phyloP scores from a whole-genome alignment of 2,329 filamentous ascomycete species.

The Aureobasidium mangrovei region DNA sequence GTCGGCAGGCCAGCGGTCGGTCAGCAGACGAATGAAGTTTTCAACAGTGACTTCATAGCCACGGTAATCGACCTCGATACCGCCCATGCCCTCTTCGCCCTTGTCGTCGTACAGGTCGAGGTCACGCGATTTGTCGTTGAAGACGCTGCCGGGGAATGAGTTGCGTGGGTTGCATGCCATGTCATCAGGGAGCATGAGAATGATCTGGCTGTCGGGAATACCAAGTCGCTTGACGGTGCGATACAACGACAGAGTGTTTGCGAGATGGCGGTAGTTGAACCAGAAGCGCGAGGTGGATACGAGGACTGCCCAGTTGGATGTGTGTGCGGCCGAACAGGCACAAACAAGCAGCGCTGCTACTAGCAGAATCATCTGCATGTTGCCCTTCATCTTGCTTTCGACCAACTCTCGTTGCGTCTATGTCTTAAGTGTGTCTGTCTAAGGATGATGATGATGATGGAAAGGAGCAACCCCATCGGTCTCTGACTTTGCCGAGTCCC shows the following conservation, averaged over 20 bases:
- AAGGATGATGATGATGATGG: not conserved
- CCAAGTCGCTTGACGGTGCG: conserved; percentile 95
- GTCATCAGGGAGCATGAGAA: conserved; percentile 98
- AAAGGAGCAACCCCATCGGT: not conserved
- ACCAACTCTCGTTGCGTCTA: too few relatives aligned
- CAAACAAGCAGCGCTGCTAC: conserved; percentile 18
- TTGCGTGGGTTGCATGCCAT: conserved; percentile 99
- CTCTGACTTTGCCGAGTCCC: not conserved
- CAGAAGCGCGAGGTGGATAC: conserved; percentile 97
- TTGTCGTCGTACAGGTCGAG: conserved; percentile 97
- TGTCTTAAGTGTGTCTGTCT: not conserved
- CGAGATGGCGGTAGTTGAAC: conserved; percentile 99
- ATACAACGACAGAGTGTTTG: conserved; percentile 95
- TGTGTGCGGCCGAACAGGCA: conserved; percentile 62
- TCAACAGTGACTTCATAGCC: conserved; percentile 98
- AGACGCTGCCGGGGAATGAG: conserved; percentile 93
- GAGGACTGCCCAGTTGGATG: conserved; percentile 98
- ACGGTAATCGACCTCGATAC: conserved; percentile 92
- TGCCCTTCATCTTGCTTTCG: not conserved
- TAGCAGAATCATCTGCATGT: not conserved
- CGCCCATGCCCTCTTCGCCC: conserved; percentile 26
- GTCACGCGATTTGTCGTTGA: conserved; percentile 93
- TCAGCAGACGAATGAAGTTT: conserved; percentile 93
- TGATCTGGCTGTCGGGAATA: conserved; percentile 97
- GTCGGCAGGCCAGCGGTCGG: conserved; percentile 86